Conservation (phyloP, 176 grass and related monocot species). For the Zea luxurians region DNA sequence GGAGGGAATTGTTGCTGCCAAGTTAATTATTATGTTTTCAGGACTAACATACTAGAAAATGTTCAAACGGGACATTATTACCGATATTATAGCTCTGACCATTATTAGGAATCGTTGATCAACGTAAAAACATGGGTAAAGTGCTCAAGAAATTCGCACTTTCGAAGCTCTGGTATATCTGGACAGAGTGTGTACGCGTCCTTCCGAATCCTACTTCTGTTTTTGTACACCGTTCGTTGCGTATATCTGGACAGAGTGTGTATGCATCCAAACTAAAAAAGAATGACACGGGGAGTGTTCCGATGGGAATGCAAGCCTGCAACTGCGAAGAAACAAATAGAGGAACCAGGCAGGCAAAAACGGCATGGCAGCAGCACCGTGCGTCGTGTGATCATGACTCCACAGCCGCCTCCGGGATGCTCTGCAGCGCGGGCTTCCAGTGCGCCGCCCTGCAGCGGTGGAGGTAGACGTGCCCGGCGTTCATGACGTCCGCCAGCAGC, state of each 20-base stretch:
- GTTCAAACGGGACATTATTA: no score
- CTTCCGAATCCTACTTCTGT: background rate
- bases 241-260: no score
- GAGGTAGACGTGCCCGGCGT: slow-evolving; percentile 56
- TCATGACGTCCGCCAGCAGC: slow-evolving; percentile 61
- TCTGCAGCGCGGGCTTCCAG: slow-evolving; percentile 57
- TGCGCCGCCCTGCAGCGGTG: slow-evolving; percentile 41
- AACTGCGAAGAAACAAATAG: background rate
- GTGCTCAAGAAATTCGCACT: slow-evolving; percentile 13
- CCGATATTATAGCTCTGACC: background rate
- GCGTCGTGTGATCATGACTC: slow-evolving; percentile 31
- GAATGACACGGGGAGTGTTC: background rate
- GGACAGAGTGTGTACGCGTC: no score
- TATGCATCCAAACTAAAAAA: background rate
- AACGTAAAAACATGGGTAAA: background rate
- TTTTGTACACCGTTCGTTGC: slow-evolving; percentile 34
- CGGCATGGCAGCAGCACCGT: no score
- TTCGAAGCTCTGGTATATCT: background rate
- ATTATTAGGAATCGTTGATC: background rate
- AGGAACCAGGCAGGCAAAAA: background rate
- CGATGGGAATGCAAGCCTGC: slow-evolving; percentile 16
- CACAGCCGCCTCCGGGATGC: slow-evolving; percentile 55
- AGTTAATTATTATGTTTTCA: no score
- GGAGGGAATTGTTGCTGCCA: background rate
- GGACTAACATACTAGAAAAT: no score